Percentiles rank a stretch among this genome's conserved stretches.
These are phyloP conservation scores for Pueraria montana DNA, from an alignment of 306 rosid genomes.

Conservation along the genomic window DNA sequence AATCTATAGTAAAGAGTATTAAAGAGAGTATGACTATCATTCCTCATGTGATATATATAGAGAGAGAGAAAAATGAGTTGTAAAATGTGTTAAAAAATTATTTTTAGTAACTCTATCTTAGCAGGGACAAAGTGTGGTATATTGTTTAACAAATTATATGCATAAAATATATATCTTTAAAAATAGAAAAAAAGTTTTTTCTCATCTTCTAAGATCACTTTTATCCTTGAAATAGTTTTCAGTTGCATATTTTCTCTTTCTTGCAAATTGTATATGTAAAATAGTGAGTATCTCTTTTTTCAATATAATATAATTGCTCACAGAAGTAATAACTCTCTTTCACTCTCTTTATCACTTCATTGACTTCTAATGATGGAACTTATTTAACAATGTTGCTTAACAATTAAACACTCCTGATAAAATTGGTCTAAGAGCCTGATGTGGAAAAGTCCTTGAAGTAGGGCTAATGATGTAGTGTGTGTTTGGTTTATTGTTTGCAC, in stretches of 20 bases:
- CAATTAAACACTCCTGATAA: neutral
- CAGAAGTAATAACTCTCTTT: neutral
- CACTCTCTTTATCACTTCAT: neutral
- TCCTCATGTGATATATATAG: too few species aligned
- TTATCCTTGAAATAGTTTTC: neutral
- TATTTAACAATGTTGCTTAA: neutral
- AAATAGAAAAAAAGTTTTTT: too few species aligned
- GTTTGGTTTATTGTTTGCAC: too few species aligned
- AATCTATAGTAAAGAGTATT: too few species aligned
- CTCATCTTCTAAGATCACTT: neutral
- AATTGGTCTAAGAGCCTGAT: neutral
- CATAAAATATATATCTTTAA: too few species aligned
- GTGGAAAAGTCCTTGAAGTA: neutral
- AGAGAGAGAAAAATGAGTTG: neutral
- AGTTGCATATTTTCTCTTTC: neutral
- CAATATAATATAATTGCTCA: neutral
- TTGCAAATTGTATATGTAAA: neutral
- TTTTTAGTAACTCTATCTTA: too few species aligned
- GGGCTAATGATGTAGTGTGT: too few species aligned
- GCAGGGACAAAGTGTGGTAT: too few species aligned
- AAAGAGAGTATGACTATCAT: too few species aligned
- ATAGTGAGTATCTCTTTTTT: neutral
- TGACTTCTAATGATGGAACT: neutral
- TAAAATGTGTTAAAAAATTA: too few species aligned
- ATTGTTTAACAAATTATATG: neutral